phyloP scores from a whole-genome alignment of 2,329 filamentous ascomycete genomes.

The Penicillium italicum region DNA sequence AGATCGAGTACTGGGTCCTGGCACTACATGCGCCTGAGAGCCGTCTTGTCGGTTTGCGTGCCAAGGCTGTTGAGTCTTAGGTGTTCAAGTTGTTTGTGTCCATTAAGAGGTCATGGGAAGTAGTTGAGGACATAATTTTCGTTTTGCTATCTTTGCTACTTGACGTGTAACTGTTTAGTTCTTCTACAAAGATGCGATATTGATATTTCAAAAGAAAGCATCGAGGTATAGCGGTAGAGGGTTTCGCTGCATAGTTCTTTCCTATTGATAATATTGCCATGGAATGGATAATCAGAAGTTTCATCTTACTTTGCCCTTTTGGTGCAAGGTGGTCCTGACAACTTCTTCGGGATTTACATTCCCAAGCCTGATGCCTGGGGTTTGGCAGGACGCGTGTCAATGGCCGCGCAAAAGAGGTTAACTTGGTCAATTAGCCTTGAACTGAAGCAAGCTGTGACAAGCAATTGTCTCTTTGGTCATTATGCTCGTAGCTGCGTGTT shows the following conservation, averaged over 20 bases:
- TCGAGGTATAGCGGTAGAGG: neutral
- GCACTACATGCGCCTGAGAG: constrained; percentile 57
- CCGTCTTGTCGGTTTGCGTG: constrained; percentile 73
- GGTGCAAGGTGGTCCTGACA: constrained; percentile 4
- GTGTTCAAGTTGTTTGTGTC: neutral
- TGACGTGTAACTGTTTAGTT: neutral
- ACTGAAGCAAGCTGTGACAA: neutral
- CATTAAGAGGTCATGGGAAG: neutral
- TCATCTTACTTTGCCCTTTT: neutral
- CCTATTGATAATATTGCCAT: neutral
- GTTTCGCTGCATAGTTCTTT: neutral
- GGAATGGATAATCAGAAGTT: neutral
- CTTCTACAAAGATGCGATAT: neutral
- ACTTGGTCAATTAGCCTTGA: neutral
- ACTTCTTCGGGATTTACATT: constrained; percentile 12
- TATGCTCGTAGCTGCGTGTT: too few relatives aligned
- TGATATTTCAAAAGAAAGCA: neutral
- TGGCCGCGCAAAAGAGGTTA: constrained; percentile 5
- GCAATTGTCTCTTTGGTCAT: neutral
- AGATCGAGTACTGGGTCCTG: constrained; percentile 77
- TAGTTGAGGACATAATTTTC: neutral
- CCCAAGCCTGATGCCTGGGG: neutral
- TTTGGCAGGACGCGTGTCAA: constrained; percentile 26
- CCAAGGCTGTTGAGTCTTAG: constrained; percentile 69
- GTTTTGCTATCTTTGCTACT: neutral